Evolutionary conservation across 108 stramenopile species (phyloP).

Genomic region (Fragilaria crotonensis): DNA sequence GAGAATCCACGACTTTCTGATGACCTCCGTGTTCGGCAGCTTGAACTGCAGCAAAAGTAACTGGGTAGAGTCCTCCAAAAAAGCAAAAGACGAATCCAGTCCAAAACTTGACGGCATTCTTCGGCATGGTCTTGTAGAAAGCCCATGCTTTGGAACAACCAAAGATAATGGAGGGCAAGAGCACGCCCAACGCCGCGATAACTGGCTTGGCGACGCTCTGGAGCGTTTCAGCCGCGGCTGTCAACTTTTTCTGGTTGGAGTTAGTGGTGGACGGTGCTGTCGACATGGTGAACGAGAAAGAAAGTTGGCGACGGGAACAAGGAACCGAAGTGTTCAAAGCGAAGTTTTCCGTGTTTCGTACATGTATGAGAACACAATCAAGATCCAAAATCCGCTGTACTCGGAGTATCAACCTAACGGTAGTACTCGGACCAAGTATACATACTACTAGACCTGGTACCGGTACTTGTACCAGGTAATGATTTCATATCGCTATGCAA

Average conservation of each 20-base stretch:
- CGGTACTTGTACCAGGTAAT: no score
- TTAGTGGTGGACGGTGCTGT: no score
- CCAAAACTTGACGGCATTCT: slow-evolving; percentile 41
- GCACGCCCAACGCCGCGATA: slow-evolving; percentile 20
- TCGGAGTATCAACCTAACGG: no score
- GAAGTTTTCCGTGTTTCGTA: no score
- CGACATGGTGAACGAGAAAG: no score
- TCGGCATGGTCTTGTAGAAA: slow-evolving; percentile 46
- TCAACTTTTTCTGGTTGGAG: slow-evolving; percentile 9
- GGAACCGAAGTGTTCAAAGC: no score
- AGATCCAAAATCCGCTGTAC: no score
- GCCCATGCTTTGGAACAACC: slow-evolving; percentile 8
- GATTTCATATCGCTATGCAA: no score
- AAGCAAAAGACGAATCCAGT: slow-evolving; percentile 87
- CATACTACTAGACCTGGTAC: no score
- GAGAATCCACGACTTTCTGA: slow-evolving; percentile 45
- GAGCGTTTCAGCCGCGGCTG: slow-evolving; percentile 13
- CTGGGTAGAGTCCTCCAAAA: slow-evolving; percentile 91
- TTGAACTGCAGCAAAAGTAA: slow-evolving; percentile 87
- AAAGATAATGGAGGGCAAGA: slow-evolving; percentile 33
- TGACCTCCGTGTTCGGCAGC: slow-evolving; percentile 83
- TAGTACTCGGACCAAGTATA: no score
- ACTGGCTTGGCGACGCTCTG: slow-evolving; percentile 31
- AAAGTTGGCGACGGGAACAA: no score
- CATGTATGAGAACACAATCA: no score